Evolutionary conservation across 1,284 basidiomycete species (phyloP), one percentile per base, ranked within the genome.

Genomic region (Fomitiporia mediterranea): DNA sequence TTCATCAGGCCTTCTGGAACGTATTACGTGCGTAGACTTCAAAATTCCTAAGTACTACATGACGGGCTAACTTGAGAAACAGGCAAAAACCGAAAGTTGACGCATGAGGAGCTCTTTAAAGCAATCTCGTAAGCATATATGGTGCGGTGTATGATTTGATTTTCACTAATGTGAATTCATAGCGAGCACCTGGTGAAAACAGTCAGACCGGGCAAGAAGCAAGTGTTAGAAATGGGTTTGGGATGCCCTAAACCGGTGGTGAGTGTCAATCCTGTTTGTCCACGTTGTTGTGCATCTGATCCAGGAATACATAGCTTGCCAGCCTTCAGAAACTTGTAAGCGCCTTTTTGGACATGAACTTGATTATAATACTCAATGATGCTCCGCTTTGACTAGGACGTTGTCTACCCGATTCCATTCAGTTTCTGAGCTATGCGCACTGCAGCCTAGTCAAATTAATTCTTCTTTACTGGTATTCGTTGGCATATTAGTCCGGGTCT

Each of bases 161-260:
- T 19, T 40, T 39, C 6, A 19, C 27, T n/a, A 34, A 21, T 35
- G n/a, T 25, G 27, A 2, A 2, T 2, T 28, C 2, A 34, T 23
- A 58, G 57, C 7, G 42, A 54, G 35, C 23, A 55, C 9, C 21
- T 58, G 11, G 38, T 53, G 25, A 55, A 35, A n/a, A 27, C 19
- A 5, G 40, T 39, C 23, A 51, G 32, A 11, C 46, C 35, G 1
- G 53, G 48, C 2, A 58, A 55, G 25, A 46, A 55, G 15, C 38
- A 55, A 17, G 49, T 50, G 15, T 13, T 43, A 40, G 50, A 57
- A 38, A 23, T 42, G 19, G 37, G 40, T 11, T 32, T 38, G 17
- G 30, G 52, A 6, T 47, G 53, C 42, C 57, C 57, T 5, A 54
- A 46, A 25, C 57, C 57, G 17, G 53, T 58, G 23, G 57, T 58